A percentile compares a stretch with the other conserved stretches of the same genome.
Evolutionary conservation across 2,329 filamentous ascomycete genomes (phyloP).

Genomic region (Aspergillus terreus): DNA sequence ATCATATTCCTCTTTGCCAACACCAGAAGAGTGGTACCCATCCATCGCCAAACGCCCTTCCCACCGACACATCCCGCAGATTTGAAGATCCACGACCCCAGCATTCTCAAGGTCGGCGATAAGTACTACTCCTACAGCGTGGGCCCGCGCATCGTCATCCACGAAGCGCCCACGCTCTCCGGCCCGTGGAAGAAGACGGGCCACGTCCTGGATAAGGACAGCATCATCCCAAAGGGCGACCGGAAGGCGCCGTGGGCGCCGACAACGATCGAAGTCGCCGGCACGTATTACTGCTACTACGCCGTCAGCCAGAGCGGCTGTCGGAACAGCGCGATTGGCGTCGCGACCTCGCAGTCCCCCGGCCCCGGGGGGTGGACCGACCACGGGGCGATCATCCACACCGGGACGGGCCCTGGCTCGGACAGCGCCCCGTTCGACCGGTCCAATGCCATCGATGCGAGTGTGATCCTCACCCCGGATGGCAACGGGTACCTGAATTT

Average conservation of each 20-base stretch:
- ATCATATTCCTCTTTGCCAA: background rate
- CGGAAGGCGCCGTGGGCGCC: slow-evolving; percentile 51
- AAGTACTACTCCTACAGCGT: slow-evolving; percentile 33
- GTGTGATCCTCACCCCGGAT: slow-evolving; percentile 42
- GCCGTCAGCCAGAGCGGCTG: slow-evolving; percentile 59
- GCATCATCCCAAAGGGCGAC: slow-evolving; percentile 32
- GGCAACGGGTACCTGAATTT: slow-evolving; percentile 53
- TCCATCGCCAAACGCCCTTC: background rate
- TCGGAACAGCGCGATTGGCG: slow-evolving; percentile 61
- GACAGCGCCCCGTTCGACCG: slow-evolving; percentile 31
- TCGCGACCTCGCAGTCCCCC: slow-evolving; percentile 46
- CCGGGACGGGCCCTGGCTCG: slow-evolving; percentile 26
- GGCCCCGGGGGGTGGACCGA: slow-evolving; percentile 33
- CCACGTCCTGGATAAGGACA: slow-evolving; percentile 26
- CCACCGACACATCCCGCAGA: slow-evolving; percentile 10
- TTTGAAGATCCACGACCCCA: slow-evolving; percentile 31
- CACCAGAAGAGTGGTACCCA: background rate
- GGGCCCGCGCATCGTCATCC: slow-evolving; percentile 28
- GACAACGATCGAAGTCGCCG: slow-evolving; percentile 55
- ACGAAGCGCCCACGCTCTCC: slow-evolving; percentile 23
- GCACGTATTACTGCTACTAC: slow-evolving; percentile 63
- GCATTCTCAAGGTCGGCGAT: slow-evolving; percentile 23
- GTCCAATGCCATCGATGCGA: slow-evolving; percentile 61
- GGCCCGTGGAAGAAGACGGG: slow-evolving; percentile 31
- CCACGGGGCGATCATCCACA: slow-evolving; percentile 34